Evolutionary conservation across 345 rosid species (phyloP).

Genomic region (Cochlearia excelsa): DNA sequence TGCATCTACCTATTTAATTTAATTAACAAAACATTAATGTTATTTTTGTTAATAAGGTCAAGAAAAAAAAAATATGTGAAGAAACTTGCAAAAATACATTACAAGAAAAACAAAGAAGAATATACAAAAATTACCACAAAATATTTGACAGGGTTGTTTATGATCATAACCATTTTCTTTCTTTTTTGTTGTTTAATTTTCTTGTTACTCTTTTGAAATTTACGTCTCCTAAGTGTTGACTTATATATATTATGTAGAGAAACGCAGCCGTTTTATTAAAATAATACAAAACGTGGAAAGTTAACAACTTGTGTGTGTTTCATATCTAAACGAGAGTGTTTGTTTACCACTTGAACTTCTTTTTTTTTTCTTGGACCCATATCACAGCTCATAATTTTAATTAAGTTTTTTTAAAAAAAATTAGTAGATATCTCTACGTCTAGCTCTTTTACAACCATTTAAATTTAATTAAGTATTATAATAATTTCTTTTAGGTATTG

Average conservation of each 20-base stretch:
- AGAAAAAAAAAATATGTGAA: background rate
- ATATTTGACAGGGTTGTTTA: slow-evolving; percentile 40
- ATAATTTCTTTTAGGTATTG: too few species aligned
- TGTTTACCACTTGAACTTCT: too few species aligned
- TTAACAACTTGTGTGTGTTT: too few species aligned
- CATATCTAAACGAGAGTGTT: too few species aligned
- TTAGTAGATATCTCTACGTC: too few species aligned
- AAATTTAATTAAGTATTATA: too few species aligned
- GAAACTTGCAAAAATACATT: background rate
- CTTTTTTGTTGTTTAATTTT: background rate
- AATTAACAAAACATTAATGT: background rate
- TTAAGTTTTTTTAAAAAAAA: too few species aligned
- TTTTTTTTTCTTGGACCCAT: too few species aligned
- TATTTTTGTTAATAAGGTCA: background rate
- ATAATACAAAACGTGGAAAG: too few species aligned
- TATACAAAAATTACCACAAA: slow-evolving; percentile 34
- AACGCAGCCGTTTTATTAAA: too few species aligned
- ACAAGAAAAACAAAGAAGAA: background rate
- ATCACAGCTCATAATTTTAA: too few species aligned
- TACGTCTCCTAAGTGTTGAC: background rate
- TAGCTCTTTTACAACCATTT: too few species aligned
- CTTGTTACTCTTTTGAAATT: background rate
- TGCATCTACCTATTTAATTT: slow-evolving; percentile 50
- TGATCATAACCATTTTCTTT: background rate
- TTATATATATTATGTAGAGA: background rate